phyloP scores from a whole-genome alignment of 169 alveolate species.

The Amoebophrya sp. region DNA sequence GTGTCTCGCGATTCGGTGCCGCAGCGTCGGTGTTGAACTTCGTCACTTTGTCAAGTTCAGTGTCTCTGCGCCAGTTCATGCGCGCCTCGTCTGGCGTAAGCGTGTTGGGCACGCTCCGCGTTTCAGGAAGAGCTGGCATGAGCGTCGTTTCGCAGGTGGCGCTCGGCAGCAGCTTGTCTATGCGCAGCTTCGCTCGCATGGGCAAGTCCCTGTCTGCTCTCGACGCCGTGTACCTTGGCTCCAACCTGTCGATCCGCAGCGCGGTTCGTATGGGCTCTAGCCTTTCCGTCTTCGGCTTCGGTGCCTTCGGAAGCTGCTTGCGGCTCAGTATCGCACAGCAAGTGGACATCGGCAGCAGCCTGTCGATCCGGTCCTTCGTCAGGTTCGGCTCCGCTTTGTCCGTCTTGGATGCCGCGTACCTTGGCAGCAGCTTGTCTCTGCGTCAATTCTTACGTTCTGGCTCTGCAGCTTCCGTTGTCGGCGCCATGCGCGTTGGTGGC shows the following conservation, averaged over 20 bases:
- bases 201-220: neutral
- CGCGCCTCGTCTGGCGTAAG: neutral
- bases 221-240: neutral
- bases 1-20: neutral
- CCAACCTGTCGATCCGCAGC: neutral
- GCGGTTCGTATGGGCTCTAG: slow-evolving; percentile 17
- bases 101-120: neutral
- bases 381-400: neutral
- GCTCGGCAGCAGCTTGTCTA: neutral
- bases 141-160: neutral
- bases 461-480: neutral
- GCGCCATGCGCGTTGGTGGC: neutral
- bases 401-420: neutral
- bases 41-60: neutral
- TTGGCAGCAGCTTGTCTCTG: neutral
- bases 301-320: neutral
- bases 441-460: neutral
- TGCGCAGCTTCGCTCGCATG: slow-evolving; percentile 16
- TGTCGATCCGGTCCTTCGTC: slow-evolving; percentile 26
- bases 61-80: neutral
- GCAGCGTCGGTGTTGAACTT: neutral
- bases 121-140: neutral
- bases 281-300: neutral
- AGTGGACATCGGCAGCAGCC: neutral
- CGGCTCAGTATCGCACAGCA: neutral